Evolutionary conservation across 2,329 filamentous ascomycete genomes (phyloP).

Genomic region (Paraphaeosphaeria sporulosa): DNA sequence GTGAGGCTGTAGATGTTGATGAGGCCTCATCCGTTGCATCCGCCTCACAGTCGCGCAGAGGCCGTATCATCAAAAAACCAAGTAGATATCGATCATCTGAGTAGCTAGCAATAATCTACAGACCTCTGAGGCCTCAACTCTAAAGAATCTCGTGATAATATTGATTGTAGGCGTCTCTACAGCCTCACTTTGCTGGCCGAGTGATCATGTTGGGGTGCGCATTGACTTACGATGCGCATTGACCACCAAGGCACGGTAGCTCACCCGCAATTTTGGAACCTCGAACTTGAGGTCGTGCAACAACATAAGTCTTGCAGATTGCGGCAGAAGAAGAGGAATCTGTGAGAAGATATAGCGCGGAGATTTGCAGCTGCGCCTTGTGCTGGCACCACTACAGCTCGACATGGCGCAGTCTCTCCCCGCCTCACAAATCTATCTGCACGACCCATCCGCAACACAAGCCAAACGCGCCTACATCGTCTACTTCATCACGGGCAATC

Average conservation of each 20-base stretch:
- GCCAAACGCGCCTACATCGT: slow-evolving; percentile 59
- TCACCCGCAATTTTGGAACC: neutral
- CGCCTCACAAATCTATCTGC: slow-evolving; percentile 34
- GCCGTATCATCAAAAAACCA: too few species aligned
- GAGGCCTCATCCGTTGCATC: too few species aligned
- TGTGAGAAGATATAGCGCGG: neutral
- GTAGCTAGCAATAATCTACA: too few species aligned
- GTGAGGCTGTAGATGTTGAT: too few species aligned
- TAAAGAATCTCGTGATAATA: too few species aligned
- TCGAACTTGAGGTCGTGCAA: neutral
- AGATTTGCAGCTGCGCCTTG: neutral
- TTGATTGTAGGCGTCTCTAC: too few species aligned
- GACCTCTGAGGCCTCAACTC: too few species aligned
- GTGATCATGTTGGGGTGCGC: too few species aligned
- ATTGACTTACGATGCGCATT: too few species aligned
- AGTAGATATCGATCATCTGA: too few species aligned
- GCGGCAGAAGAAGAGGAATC: neutral
- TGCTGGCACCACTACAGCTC: neutral
- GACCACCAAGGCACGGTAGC: neutral
- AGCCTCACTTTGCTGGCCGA: too few species aligned
- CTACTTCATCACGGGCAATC: slow-evolving; percentile 80
- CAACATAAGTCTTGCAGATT: neutral
- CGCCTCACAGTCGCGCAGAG: too few species aligned
- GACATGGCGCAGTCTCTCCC: neutral
- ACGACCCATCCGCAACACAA: slow-evolving; percentile 27